Percentiles rank a stretch among this genome's conserved stretches.
phyloP scores from a whole-genome alignment of 306 rosid genomes.

The Begonia loranthoides region DNA sequence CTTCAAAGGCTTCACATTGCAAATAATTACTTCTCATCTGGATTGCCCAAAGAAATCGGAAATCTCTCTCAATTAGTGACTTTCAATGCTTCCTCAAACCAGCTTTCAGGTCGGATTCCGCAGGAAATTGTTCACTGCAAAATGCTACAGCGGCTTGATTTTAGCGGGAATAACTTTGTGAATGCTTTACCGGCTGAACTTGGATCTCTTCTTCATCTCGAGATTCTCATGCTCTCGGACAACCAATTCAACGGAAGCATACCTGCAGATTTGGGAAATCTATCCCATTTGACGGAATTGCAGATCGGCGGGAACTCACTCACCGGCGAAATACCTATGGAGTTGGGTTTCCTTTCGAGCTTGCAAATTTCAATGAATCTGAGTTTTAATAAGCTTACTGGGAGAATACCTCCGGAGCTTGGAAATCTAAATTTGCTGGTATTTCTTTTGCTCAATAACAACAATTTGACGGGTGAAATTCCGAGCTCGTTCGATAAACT shows the following conservation, averaged over 20 bases:
- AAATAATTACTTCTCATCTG: constrained; percentile 41
- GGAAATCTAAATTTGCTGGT: constrained; percentile 54
- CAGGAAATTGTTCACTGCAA: constrained; percentile 39
- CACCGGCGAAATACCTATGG: constrained; percentile 50
- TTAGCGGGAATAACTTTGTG: constrained; percentile 44
- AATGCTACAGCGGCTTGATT: constrained; percentile 70
- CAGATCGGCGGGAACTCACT: constrained; percentile 65
- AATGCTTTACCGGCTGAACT: constrained; percentile 46
- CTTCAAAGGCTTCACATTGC: constrained; percentile 74
- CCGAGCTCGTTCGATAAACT: constrained; percentile 44
- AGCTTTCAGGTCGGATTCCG: constrained; percentile 52
- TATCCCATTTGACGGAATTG: constrained; percentile 62
- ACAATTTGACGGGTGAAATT: constrained; percentile 54
- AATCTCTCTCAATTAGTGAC: constrained; percentile 55
- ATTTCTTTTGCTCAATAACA: constrained; percentile 51
- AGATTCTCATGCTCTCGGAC: constrained; percentile 67
- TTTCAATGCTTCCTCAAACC: constrained; percentile 69
- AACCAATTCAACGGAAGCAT: constrained; percentile 45
- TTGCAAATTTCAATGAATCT: constrained; percentile 77
- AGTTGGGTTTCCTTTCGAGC: constrained; percentile 56
- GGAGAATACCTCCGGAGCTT: constrained; percentile 49
- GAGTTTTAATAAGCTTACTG: constrained; percentile 61
- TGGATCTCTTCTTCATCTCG: constrained; percentile 60
- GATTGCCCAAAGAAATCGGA: constrained; percentile 75
- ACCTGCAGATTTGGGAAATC: constrained; percentile 46